These are phyloP conservation scores for Kickxella alabastrina DNA, from an alignment of 192 early-diverging fungal genomes.

Conservation along the genomic window DNA sequence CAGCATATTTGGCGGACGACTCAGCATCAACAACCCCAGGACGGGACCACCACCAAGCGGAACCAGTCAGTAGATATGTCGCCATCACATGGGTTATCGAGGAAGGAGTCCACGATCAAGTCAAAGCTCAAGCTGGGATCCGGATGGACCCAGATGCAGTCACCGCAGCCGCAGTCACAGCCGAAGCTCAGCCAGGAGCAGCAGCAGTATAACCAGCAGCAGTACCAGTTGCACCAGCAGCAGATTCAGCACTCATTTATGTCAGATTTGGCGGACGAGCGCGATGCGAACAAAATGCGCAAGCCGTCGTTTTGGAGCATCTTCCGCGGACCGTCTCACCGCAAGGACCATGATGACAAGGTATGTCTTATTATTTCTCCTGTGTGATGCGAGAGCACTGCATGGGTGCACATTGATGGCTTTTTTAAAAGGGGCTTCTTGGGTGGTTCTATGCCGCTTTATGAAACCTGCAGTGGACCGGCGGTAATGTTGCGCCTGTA, in stretches of 20 bases:
- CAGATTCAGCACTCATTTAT: too few relatives aligned
- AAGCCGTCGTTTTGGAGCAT: slow-evolving; percentile 54
- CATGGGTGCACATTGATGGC: too few relatives aligned
- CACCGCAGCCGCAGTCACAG: slow-evolving; percentile 4
- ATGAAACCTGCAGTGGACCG: too few relatives aligned
- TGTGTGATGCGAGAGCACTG: too few relatives aligned
- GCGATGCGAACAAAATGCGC: slow-evolving; percentile 51
- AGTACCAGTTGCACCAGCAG: not conserved
- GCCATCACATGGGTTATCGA: slow-evolving; percentile 4
- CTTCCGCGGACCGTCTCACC: slow-evolving; percentile 36
- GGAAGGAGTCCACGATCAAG: slow-evolving; percentile 4
- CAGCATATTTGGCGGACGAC: slow-evolving; percentile 43
- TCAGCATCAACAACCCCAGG: slow-evolving; percentile 30
- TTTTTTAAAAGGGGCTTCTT: too few relatives aligned
- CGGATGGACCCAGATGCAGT: slow-evolving; percentile 6
- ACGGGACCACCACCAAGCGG: not conserved
- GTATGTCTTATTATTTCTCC: slow-evolving; percentile 13
- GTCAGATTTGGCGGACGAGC: slow-evolving; percentile 19
- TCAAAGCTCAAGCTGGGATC: slow-evolving; percentile 3
- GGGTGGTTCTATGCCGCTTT: too few relatives aligned
- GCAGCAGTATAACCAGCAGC: not conserved
- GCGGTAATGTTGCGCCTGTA: too few relatives aligned
- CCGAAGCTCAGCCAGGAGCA: not conserved
- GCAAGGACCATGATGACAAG: slow-evolving; percentile 48
- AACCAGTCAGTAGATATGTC: slow-evolving; percentile 1